Conservation (phyloP, 768 basidiomycete species). For the Jaapia argillacea region DNA sequence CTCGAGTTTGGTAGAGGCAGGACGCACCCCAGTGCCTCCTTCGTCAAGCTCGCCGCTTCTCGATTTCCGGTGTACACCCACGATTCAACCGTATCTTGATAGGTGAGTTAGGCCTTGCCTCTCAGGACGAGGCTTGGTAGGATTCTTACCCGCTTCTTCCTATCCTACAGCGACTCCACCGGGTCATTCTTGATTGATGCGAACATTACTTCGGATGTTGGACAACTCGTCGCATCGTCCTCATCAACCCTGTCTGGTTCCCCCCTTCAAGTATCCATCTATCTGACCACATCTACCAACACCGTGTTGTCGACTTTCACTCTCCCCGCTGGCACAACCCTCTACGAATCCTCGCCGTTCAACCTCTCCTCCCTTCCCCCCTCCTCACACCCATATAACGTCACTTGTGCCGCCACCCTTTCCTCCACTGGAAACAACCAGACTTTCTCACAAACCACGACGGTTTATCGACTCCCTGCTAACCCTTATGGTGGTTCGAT, state of each 20-base stretch:
- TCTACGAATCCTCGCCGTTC: not conserved
- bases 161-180: not conserved
- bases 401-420: slow-evolving; percentile 26
- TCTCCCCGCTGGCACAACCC: not conserved
- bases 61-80: not conserved
- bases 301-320: not conserved
- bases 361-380: too few relatives aligned
- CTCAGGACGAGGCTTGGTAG: too few relatives aligned
- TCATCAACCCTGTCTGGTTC: not conserved
- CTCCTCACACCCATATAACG: slow-evolving; percentile 17
- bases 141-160: too few relatives aligned
- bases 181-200: not conserved
- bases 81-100: not conserved
- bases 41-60: not conserved
- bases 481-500: slow-evolving; percentile 24
- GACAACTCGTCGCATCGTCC: not conserved
- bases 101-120: not conserved
- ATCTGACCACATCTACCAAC: not conserved
- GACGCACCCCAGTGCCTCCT: not conserved
- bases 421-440: slow-evolving; percentile 12
- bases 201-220: not conserved
- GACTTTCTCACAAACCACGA: slow-evolving; percentile 19
- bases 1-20: not conserved
- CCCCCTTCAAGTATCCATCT: not conserved
- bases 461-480: slow-evolving; percentile 34